Base-by-base conservation (phyloP, 2,329 filamentous ascomycete species). In the Chrysoporthe deuterocubensis region DNA sequence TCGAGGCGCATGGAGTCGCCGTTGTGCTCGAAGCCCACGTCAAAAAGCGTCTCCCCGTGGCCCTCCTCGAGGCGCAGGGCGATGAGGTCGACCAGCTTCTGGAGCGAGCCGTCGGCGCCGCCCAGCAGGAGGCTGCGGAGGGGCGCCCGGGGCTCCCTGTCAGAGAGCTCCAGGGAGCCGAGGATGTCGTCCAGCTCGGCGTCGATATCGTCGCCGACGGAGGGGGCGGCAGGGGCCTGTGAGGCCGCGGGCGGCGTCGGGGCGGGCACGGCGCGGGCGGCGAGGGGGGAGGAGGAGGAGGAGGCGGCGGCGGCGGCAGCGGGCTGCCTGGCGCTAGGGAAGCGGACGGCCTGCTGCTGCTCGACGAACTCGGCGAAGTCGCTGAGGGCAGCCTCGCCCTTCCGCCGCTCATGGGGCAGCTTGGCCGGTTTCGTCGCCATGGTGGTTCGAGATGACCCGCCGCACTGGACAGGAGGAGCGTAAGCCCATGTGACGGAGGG, bases 321-420 rank as follows among this genome's bases (percentile, higher is more conserved):
- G 42, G 59, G 32, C 42, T 44, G 48, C 48, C 42, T 66, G 58
- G 68, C 62, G 42, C 67, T 76, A 32, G 87, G 86, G 73, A 88
- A 90, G 67, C 92, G 90, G 62, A 90, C 80, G 16, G 90, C 89
- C 79, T 98, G 96, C 78, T 98, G 94, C 78, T 94, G 92, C 79
- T 98, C 94, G 72, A 97, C 96, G 75, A 97, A 98, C 75, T 99
- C 96, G 78, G 94, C 94, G 78, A 99, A 99, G 74, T 98, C 96
- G 82, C 92, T 96, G 66, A 99, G 86, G 14, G 95, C 94, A 70
- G 92, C 89, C 82, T 97, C 94, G 73, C 94, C 94, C 81, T 92
- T 93, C 73, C 93, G 90, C 79, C 92, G 88, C 80, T 97, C 94
- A 75, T 93, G 89, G 52, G 88, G 85, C 68, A 90, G 86, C 78